These are phyloP conservation scores for Myxozyma nipponensis DNA, from an alignment of 805 yeast genomes.

Conservation along the genomic window DNA sequence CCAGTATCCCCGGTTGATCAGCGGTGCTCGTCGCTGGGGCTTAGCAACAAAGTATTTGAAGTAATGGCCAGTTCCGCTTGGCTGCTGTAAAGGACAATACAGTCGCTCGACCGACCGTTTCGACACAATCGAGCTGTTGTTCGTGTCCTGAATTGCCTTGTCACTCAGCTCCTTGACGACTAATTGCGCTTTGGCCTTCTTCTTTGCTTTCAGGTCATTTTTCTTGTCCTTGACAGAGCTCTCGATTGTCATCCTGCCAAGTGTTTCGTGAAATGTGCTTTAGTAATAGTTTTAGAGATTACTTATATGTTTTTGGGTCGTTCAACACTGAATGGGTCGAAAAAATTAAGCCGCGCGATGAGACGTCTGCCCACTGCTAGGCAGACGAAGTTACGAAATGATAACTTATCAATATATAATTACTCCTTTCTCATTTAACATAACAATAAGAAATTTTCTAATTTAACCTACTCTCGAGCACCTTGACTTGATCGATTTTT, in stretches of 20 bases:
- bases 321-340: too few relatives aligned
- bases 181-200: conserved; percentile 3
- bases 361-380: too few relatives aligned
- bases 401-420: neutral
- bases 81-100: conserved; percentile 34
- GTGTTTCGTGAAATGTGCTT: neutral
- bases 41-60: conserved; percentile 66
- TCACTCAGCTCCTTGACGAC: conserved; percentile 18
- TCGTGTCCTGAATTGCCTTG: conserved; percentile 74
- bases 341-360: neutral
- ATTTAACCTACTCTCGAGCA: conserved; percentile 20
- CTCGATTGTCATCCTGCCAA: neutral
- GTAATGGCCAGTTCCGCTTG: conserved; percentile 39
- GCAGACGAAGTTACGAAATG: too few relatives aligned
- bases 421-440: neutral
- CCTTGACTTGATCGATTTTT: conserved; percentile 48
- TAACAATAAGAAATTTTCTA: neutral
- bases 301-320: neutral
- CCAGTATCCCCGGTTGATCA: conserved; percentile 82
- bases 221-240: neutral
- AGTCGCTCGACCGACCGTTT: conserved; percentile 73
- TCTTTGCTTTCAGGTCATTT: neutral
- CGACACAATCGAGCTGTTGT: conserved; percentile 77
- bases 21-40: conserved; percentile 67
- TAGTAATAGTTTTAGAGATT: too few relatives aligned